A percentile compares a stretch with the other conserved stretches of the same genome.
Evolutionary conservation across 192 early-diverging fungal species (phyloP).

Genomic region (Allomyces macrogynus): DNA sequence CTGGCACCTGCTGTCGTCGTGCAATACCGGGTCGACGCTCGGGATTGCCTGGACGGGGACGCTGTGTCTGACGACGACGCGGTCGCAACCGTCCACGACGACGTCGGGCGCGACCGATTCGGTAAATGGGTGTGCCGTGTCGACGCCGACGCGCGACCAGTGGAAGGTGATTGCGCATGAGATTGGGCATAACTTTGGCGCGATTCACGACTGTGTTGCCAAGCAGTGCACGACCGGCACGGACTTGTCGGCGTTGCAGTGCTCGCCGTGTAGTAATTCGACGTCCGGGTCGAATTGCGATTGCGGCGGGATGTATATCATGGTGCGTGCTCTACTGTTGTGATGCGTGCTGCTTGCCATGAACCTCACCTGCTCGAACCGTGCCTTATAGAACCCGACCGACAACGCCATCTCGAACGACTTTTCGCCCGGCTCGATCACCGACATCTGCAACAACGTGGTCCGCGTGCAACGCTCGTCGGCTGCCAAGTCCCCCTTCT

Average conservation of each 20-base stretch:
- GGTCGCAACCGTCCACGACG: slow-evolving; percentile 20
- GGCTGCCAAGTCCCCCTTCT: slow-evolving; percentile 1
- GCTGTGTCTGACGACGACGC: slow-evolving; percentile 36
- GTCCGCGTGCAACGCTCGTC: slow-evolving; percentile 1
- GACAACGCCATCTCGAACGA: slow-evolving; percentile 16
- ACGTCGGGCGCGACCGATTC: slow-evolving; percentile 21
- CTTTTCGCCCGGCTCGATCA: slow-evolving; percentile 21
- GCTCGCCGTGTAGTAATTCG: slow-evolving; percentile 20
- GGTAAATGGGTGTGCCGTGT: slow-evolving; percentile 67
- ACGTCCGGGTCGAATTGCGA: slow-evolving; percentile 16
- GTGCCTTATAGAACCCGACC: slow-evolving; percentile 19
- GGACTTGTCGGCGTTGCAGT: neutral
- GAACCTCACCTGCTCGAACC: neutral
- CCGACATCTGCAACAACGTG: slow-evolving; percentile 11
- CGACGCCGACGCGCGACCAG: slow-evolving; percentile 58
- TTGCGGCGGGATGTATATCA: slow-evolving; percentile 22
- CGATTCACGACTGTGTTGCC: neutral
- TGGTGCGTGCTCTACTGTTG: neutral
- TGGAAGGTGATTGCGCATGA: slow-evolving; percentile 25
- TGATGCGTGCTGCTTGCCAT: no score
- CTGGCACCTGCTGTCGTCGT: slow-evolving; percentile 84
- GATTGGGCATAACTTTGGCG: neutral
- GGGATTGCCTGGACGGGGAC: slow-evolving; percentile 74
- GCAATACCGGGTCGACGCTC: slow-evolving; percentile 50
- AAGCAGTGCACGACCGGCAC: neutral